These are phyloP conservation scores for Allium cepa DNA, from an alignment of 106 monocot species.

Conservation along the genomic window DNA sequence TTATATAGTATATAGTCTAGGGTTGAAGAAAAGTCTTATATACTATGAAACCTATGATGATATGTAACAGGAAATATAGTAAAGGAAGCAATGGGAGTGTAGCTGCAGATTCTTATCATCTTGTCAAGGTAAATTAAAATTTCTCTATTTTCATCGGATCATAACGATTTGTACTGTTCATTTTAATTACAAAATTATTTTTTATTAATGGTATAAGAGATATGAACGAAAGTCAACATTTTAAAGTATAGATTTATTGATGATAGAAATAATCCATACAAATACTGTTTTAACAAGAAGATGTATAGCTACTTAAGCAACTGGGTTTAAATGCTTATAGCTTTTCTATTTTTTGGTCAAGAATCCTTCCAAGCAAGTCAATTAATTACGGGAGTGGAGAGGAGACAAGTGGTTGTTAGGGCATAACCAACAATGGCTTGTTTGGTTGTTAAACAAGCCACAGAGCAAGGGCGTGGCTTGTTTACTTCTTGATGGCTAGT, in stretches of 20 bases:
- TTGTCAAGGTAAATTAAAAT: neutral
- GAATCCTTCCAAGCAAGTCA: conserved; percentile 64
- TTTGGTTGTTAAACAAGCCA: too few species aligned
- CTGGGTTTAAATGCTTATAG: conserved; percentile 92
- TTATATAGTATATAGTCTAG: too few species aligned
- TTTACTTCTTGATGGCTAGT: too few species aligned
- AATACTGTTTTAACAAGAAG: conserved; percentile 39
- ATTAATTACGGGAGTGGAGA: neutral
- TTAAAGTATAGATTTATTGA: neutral
- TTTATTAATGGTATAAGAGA: too few species aligned
- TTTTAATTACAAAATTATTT: too few species aligned
- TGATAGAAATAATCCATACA: neutral
- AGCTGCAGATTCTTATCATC: neutral
- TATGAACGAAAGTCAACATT: too few species aligned
- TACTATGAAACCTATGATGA: too few species aligned
- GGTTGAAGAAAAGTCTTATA: too few species aligned
- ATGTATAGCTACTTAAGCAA: conserved; percentile 71
- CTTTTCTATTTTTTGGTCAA: conserved; percentile 85
- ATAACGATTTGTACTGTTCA: too few species aligned
- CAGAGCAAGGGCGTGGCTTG: too few species aligned
- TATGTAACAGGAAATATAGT: neutral
- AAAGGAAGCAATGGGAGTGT: neutral
- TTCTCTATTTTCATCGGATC: neutral
- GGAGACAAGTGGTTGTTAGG: too few species aligned
- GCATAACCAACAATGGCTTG: too few species aligned